A percentile compares a stretch with the other conserved stretches of the same genome.
Conservation (phyloP, 208 protist genomes). For the Trypanosoma congolense region DNA sequence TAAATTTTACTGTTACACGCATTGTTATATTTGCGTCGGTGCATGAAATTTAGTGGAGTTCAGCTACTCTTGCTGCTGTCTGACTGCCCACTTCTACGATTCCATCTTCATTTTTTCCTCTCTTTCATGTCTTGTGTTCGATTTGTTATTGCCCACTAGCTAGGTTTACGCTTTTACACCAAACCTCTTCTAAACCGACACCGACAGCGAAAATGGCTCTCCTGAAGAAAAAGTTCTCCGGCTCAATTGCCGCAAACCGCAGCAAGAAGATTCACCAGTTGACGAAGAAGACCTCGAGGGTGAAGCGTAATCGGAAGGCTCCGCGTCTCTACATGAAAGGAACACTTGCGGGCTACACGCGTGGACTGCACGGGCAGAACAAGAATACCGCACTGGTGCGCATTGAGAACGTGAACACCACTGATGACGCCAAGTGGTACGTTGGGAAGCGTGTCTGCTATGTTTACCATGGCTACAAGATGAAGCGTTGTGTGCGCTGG, state of each 20-base stretch:
- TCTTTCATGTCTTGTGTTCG: slow-evolving; percentile 21
- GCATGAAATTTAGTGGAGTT: no score
- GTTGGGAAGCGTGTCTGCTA: slow-evolving; percentile 98
- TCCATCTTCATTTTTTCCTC: no score
- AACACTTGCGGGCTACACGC: slow-evolving; percentile 86
- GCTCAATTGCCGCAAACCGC: slow-evolving; percentile 62
- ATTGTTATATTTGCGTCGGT: no score
- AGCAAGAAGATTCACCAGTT: slow-evolving; percentile 90
- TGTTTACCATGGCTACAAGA: slow-evolving; percentile 96
- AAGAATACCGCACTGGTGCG: slow-evolving; percentile 93
- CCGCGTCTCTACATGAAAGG: slow-evolving; percentile 91
- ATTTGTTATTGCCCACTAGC: slow-evolving; percentile 12
- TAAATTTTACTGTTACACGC: no score
- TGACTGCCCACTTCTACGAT: no score
- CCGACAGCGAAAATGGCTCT: slow-evolving; percentile 18
- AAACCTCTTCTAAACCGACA: slow-evolving; percentile 19
- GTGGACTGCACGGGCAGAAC: slow-evolving; percentile 91
- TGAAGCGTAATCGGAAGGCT: slow-evolving; percentile 81
- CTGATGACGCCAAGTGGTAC: slow-evolving; percentile 96
- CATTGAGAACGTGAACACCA: slow-evolving; percentile 96
- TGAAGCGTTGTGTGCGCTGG: slow-evolving; percentile 89
- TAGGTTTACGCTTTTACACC: slow-evolving; percentile 21
- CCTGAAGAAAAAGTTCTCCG: slow-evolving; percentile 19
- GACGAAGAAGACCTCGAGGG: slow-evolving; percentile 76
- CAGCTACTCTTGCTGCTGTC: no score